A percentile compares a stretch with the other conserved stretches of the same genome.
phyloP scores from a whole-genome alignment of 2,329 filamentous ascomycete species.

The Taxawa tesnikishii region DNA sequence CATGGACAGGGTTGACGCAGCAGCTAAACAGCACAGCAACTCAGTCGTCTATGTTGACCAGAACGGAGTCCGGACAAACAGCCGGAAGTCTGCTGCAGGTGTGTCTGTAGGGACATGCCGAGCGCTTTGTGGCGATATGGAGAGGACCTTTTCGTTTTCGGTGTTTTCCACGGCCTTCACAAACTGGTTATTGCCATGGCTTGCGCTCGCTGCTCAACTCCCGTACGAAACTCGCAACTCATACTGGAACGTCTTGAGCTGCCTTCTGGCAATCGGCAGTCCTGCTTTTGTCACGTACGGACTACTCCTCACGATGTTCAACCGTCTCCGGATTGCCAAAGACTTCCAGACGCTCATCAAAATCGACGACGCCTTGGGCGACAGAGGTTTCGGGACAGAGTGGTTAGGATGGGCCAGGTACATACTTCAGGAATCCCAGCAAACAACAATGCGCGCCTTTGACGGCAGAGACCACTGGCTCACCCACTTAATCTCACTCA shows the following conservation, averaged over 20 bases:
- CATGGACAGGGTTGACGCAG: too few species aligned
- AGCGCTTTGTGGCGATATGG: too few species aligned
- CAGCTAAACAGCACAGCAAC: too few species aligned
- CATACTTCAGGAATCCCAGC: slow-evolving; percentile 14
- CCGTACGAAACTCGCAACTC: slow-evolving; percentile 13
- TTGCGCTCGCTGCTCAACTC: slow-evolving; percentile 13
- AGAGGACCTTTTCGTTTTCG: too few species aligned
- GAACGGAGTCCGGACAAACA: too few species aligned
- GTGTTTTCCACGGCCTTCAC: slow-evolving; percentile 10
- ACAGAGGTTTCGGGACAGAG: slow-evolving; percentile 7
- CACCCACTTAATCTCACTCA: slow-evolving; percentile 12
- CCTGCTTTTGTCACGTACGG: slow-evolving; percentile 14
- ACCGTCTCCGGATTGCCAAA: slow-evolving; percentile 10
- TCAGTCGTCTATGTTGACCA: too few species aligned
- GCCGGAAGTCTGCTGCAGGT: too few species aligned
- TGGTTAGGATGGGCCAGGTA: slow-evolving; percentile 7
- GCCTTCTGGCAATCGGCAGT: slow-evolving; percentile 13
- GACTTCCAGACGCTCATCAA: slow-evolving; percentile 8
- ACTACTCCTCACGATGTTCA: slow-evolving; percentile 13
- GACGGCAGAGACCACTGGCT: slow-evolving; percentile 11
- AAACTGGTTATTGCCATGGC: slow-evolving; percentile 14
- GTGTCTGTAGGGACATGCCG: too few species aligned
- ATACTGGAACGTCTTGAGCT: slow-evolving; percentile 12
- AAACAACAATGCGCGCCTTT: slow-evolving; percentile 11
- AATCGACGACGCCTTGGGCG: slow-evolving; percentile 8